Evolutionary conservation across 257 asterid species (phyloP), one percentile per base, ranked within the genome.

Genomic region (Lithospermum erythrorhizon): DNA sequence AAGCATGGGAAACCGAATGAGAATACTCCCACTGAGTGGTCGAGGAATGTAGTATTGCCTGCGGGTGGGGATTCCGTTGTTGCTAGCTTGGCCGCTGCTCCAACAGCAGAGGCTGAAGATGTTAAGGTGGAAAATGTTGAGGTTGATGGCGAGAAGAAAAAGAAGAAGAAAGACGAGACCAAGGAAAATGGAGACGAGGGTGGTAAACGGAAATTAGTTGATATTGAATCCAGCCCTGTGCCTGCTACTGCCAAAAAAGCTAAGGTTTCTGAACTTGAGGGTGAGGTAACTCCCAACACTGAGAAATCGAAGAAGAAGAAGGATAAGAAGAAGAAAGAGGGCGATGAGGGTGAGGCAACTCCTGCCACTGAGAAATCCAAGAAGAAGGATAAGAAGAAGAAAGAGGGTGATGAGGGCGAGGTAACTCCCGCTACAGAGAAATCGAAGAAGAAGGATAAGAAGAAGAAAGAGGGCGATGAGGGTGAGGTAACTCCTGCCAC

Each of bases 1-100:
- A 90, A 90, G 78, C 96, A 75, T 68, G 97, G 97, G 51, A 90
- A 83, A 65, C 82, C 94, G 0, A 85, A 61, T 30, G 95, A 79
- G 65, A 81, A 21, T 3, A 83, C 95, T 3, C 97, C 97, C 0
- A 58, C 83, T 53, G 97, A 90, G 77, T 90, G 97, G 97, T 0
- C 55, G 59, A 82, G 96, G 82, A 87, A 85, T 66, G 91, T 90
- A 25, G 83, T 79, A 60, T 71, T 87, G 74, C 96, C 97, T 6
- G 55, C 95, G 0, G 96, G 96, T 20, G 87, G 81, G 17, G 97
- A 87, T 53, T 63, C 96, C 27, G 58, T 58, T 41, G 83, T 85
- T 63, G 97, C 97, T 0, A 65, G 94, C 58, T 70, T 74, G 25
- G 96, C 96, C 5, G 97, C 94, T 27, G 80, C 35, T 72, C 61